These are phyloP conservation scores for Triticum turgidum DNA, from an alignment of 176 grass and related monocot species.

Conservation along the genomic window DNA sequence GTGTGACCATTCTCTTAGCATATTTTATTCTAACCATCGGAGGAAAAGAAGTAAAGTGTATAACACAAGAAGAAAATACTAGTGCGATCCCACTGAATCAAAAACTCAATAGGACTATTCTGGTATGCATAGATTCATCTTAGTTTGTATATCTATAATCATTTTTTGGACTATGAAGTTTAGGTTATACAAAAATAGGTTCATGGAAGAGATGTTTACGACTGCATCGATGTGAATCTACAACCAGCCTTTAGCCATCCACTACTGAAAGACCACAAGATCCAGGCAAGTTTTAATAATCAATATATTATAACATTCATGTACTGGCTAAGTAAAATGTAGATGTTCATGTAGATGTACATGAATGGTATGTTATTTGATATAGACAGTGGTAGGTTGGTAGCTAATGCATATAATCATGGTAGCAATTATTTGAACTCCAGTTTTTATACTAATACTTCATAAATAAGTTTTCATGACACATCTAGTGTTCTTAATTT, in stretches of 20 bases:
- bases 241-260: constrained; percentile 7
- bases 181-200: not conserved
- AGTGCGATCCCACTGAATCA: too few relatives aligned
- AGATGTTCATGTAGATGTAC: not conserved
- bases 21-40: not conserved
- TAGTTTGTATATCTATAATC: not conserved
- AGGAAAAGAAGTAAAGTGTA: not conserved
- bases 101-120: not conserved
- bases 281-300: not conserved
- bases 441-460: not conserved
- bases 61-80: not conserved
- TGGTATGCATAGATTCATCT: not conserved
- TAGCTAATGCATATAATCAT: not conserved
- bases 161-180: not conserved
- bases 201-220: not conserved
- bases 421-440: not conserved
- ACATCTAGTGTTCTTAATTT: not conserved
- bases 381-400: not conserved
- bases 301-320: not conserved
- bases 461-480: not conserved
- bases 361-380: not conserved
- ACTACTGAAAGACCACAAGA: not conserved
- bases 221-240: not conserved
- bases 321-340: not conserved
- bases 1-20: not conserved